A percentile compares a stretch with the other conserved stretches of the same genome.
Conservation (phyloP, 2,329 filamentous ascomycete genomes). For the Trichoderma polysporum region DNA sequence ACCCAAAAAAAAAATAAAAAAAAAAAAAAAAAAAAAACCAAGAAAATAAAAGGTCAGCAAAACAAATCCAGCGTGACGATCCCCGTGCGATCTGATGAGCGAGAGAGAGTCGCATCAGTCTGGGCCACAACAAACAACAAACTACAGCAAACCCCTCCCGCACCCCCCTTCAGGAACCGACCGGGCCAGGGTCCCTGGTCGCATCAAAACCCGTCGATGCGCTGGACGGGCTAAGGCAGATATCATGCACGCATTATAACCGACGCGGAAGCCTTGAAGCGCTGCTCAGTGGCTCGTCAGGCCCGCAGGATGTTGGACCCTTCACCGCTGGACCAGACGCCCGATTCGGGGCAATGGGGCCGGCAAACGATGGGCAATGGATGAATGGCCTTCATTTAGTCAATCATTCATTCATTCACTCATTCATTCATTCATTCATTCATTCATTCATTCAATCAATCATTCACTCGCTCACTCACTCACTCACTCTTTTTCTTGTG, state of each 20-base stretch:
- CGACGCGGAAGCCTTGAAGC: neutral
- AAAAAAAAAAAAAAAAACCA: neutral
- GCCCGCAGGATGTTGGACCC: neutral
- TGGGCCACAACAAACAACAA: neutral
- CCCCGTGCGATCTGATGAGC: neutral
- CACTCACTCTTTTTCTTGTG: neutral
- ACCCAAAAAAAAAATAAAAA: neutral
- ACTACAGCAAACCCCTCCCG: neutral
- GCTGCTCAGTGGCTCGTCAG: neutral
- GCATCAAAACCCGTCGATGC: slow-evolving; percentile 10
- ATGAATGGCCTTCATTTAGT: neutral
- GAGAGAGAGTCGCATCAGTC: neutral
- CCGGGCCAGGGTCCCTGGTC: slow-evolving; percentile 10
- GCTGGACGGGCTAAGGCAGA: slow-evolving; percentile 19
- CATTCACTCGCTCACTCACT: neutral
- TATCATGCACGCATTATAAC: slow-evolving; percentile 22
- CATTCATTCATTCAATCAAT: too few relatives aligned
- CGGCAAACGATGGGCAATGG: neutral
- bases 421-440: neutral
- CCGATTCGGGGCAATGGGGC: slow-evolving; percentile 7
- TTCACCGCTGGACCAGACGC: slow-evolving; percentile 18
- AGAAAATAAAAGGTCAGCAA: neutral
- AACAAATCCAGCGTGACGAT: neutral
- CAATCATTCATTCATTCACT: neutral
- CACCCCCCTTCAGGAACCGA: slow-evolving; percentile 18